These are phyloP conservation scores for Wickerhamomyces rabaulensis DNA, from an alignment of 805 yeast genomes.

Conservation along the genomic window DNA sequence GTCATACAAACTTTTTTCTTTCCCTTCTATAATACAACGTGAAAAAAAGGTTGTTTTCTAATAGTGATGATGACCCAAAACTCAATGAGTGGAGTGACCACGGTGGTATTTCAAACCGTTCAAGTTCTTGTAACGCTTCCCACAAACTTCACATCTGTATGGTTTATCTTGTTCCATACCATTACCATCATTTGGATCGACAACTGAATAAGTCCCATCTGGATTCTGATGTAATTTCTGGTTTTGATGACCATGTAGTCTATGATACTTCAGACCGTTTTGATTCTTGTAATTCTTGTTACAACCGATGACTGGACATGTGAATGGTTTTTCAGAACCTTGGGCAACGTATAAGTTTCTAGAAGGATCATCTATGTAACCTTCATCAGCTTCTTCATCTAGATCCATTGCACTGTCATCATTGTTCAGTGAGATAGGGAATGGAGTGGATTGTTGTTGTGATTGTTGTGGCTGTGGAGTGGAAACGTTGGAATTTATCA, in stretches of 20 bases:
- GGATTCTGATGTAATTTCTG: constrained; percentile 86
- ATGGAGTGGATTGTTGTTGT: constrained; percentile 21
- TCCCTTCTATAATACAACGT: not conserved
- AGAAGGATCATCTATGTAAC: constrained; percentile 95
- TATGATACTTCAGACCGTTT: constrained; percentile 93
- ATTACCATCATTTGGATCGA: constrained; percentile 93
- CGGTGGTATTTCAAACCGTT: constrained; percentile 96
- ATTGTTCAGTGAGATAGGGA: constrained; percentile 30
- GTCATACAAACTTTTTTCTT: not conserved
- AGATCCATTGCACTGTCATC: constrained; percentile 27
- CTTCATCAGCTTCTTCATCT: constrained; percentile 56
- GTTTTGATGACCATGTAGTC: constrained; percentile 95
- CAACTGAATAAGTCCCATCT: constrained; percentile 88
- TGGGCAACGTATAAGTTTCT: constrained; percentile 90
- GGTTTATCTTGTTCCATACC: constrained; percentile 98
- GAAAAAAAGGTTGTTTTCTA: too few relatives aligned
- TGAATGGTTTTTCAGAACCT: constrained; percentile 91
- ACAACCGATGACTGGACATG: constrained; percentile 97
- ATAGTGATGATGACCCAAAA: not conserved
- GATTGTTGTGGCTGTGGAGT: constrained; percentile 12
- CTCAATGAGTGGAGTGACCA: constrained; percentile 92
- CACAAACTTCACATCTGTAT: constrained; percentile 96
- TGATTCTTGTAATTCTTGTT: constrained; percentile 97
- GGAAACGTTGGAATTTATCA: not conserved
- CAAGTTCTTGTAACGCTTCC: constrained; percentile 91